Evolutionary conservation across 2,329 filamentous ascomycete species (phyloP).

Genomic region (Orbilia javanica): DNA sequence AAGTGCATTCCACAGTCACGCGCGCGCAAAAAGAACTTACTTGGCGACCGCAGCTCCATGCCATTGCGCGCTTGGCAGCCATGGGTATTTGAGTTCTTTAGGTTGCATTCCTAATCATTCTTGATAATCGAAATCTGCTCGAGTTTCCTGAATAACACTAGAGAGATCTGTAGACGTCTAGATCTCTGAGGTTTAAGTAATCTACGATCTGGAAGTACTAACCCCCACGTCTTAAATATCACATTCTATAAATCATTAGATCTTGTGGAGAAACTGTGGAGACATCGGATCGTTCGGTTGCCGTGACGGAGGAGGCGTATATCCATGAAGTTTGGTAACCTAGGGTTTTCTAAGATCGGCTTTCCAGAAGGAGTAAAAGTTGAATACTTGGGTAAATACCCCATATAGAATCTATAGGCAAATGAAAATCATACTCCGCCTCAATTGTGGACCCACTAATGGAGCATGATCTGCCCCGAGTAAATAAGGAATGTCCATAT

Average conservation of each 20-base stretch:
- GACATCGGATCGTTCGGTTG: neutral
- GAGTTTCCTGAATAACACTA: slow-evolving; percentile 35
- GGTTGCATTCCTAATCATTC: neutral
- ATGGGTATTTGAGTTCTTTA: slow-evolving; percentile 23
- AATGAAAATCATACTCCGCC: neutral
- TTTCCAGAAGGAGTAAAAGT: slow-evolving; percentile 18
- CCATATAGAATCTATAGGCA: neutral
- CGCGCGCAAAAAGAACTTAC: slow-evolving; percentile 41
- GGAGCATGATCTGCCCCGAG: neutral
- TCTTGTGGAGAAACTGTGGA: neutral
- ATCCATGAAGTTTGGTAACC: slow-evolving; percentile 33
- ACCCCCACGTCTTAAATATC: slow-evolving; percentile 1
- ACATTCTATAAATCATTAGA: slow-evolving; percentile 6
- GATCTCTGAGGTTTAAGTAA: slow-evolving; percentile 17
- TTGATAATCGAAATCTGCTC: neutral
- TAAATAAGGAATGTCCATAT: neutral
- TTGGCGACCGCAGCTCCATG: slow-evolving; percentile 36
- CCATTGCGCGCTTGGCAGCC: slow-evolving; percentile 33
- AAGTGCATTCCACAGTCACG: slow-evolving; percentile 30
- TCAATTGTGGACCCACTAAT: neutral
- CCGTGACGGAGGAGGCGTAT: slow-evolving; percentile 20
- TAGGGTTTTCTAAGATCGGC: neutral
- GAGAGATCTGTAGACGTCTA: slow-evolving; percentile 21
- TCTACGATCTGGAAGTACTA: neutral
- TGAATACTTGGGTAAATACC: neutral